phyloP scores from a whole-genome alignment of 805 yeast species.

The Scheffersomyces lignosus region DNA sequence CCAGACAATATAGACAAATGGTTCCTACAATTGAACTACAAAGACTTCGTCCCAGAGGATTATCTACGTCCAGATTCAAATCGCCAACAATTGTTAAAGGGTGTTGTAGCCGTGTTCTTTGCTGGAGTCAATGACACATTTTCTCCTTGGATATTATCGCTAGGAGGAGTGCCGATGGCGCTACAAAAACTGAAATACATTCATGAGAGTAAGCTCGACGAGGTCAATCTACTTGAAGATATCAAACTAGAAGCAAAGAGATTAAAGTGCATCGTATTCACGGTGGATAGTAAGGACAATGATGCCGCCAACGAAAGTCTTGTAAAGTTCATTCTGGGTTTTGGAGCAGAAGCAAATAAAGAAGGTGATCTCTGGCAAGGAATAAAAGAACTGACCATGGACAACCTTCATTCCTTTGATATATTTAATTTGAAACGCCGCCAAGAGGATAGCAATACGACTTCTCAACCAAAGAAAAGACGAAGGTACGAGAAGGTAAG shows the following conservation, averaged over 20 bases:
- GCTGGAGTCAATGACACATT: conserved; percentile 7
- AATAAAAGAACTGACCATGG: conserved; percentile 5
- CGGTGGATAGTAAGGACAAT: not conserved
- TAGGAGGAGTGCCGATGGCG: conserved; percentile 10
- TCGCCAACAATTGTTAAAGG: conserved; percentile 16
- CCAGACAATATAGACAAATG: conserved; percentile 17
- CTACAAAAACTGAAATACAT: conserved; percentile 1
- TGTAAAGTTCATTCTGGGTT: too few species aligned
- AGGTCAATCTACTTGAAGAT: conserved; percentile 4
- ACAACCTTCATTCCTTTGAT: conserved; percentile 2
- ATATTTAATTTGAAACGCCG: conserved; percentile 2
- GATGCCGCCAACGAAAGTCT: not conserved
- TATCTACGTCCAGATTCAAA: conserved; percentile 12
- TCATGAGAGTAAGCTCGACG: conserved; percentile 2
- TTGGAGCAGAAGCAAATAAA: not conserved
- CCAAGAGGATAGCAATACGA: too few species aligned
- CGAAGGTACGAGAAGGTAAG: conserved; percentile 32
- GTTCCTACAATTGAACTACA: conserved; percentile 16
- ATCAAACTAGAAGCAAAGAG: conserved; percentile 2
- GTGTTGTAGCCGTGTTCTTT: conserved; percentile 5
- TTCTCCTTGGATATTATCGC: conserved; percentile 13
- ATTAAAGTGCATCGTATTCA: conserved; percentile 1
- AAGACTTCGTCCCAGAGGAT: conserved; percentile 14
- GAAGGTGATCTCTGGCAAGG: conserved; percentile 8
- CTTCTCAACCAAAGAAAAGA: conserved; percentile 32